Evolutionary conservation across 1,139 yeast species (phyloP).

Genomic region (Martiniozyma asiatica): DNA sequence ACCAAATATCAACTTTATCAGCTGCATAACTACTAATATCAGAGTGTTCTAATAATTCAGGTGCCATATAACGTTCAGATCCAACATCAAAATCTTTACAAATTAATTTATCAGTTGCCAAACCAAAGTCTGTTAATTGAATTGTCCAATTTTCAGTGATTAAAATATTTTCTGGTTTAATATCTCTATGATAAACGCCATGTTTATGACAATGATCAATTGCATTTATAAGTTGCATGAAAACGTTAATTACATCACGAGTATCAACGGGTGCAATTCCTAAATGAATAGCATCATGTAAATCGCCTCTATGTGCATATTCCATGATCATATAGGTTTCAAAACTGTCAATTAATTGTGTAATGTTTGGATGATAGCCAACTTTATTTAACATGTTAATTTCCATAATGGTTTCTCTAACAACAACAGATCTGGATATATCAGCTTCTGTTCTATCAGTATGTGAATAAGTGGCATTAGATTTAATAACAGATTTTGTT

Average conservation of each 20-base stretch:
- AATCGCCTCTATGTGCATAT: conserved; percentile 83
- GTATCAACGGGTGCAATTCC: conserved; percentile 74
- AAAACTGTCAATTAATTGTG: conserved; percentile 61
- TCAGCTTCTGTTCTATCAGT: conserved; percentile 10
- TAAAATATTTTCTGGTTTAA: conserved; percentile 91
- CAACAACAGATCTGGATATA: conserved; percentile 16
- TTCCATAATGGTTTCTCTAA: conserved; percentile 65
- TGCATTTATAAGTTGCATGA: conserved; percentile 67
- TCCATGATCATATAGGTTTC: conserved; percentile 76
- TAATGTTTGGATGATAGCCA: conserved; percentile 55
- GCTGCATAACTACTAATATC: conserved; percentile 64
- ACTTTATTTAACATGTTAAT: conserved; percentile 60
- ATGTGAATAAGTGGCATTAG: conserved; percentile 13
- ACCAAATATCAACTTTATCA: conserved; percentile 85
- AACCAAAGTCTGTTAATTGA: conserved; percentile 91
- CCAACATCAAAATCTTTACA: conserved; percentile 86
- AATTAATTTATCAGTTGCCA: conserved; percentile 61
- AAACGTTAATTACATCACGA: conserved; percentile 61
- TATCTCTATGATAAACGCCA: conserved; percentile 69
- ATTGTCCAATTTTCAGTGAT: conserved; percentile 91
- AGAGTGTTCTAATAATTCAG: conserved; percentile 61
- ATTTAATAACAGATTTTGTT: conserved; percentile 8
- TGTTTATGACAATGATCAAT: conserved; percentile 63
- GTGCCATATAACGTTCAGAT: conserved; percentile 94
- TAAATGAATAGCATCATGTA: conserved; percentile 82